These are phyloP conservation scores for Tricladium varicosporioides DNA, from an alignment of 2,329 filamentous ascomycete species.

Conservation along the genomic window DNA sequence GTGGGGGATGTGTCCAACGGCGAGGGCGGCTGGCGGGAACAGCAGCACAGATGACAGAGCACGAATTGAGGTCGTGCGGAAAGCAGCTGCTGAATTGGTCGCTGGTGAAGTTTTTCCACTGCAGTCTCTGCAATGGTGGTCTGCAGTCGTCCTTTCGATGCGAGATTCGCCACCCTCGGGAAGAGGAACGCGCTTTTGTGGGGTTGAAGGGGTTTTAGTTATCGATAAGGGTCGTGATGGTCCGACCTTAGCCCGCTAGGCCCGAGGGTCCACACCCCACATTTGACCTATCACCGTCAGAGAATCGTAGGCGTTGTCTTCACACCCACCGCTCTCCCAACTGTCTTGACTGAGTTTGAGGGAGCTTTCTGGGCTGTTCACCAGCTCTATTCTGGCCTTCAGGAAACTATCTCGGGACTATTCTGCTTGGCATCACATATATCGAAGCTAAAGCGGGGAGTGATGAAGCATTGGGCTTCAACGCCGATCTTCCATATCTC, in stretches of 20 bases:
- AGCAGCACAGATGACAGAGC: not conserved
- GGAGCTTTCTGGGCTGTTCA: too few relatives aligned
- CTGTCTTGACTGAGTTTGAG: not conserved
- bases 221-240: not conserved
- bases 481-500: too few relatives aligned
- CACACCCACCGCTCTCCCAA: not conserved
- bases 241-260: not conserved
- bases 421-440: too few relatives aligned
- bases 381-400: too few relatives aligned
- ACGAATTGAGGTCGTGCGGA: not conserved
- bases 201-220: not conserved
- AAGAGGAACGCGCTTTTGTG: not conserved
- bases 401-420: too few relatives aligned
- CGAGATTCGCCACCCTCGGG: not conserved
- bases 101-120: not conserved
- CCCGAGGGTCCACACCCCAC: not conserved
- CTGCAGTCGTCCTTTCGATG: not conserved
- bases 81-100: not conserved
- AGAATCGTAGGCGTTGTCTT: not conserved
- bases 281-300: too few relatives aligned
- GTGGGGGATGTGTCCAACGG: too few relatives aligned
- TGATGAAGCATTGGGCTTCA: too few relatives aligned
- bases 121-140: not conserved
- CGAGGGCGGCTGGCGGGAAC: not conserved
- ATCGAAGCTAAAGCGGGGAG: too few relatives aligned